phyloP scores from a whole-genome alignment of 2,329 filamentous ascomycete genomes.

The Aspergillus puulaauensis region DNA sequence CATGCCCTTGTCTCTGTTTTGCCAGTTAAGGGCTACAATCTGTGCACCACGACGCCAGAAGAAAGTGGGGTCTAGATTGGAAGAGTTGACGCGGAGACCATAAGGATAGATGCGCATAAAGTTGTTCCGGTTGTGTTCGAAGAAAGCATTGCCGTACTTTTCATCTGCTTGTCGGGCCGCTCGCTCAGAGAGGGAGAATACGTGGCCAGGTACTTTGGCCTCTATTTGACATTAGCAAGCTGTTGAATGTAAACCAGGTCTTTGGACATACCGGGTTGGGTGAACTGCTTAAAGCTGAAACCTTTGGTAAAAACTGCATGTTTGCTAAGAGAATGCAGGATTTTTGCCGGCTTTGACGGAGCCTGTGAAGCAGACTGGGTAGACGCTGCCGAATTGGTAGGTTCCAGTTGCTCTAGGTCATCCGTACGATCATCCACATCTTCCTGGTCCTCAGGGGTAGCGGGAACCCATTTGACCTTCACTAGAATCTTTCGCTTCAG shows the following conservation, averaged over 20 bases:
- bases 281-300: conserved; percentile 73
- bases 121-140: conserved; percentile 77
- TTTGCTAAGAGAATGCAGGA: conserved; percentile 69
- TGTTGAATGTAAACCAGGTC: not conserved
- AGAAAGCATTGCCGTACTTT: conserved; percentile 59
- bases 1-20: conserved; percentile 85
- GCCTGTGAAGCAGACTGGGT: conserved; percentile 24
- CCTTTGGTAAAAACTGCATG: conserved; percentile 85
- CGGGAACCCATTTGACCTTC: conserved; percentile 70
- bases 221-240: conserved; percentile 31
- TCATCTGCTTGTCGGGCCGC: conserved; percentile 65
- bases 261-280: conserved; percentile 56
- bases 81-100: conserved; percentile 76
- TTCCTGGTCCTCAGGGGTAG: conserved; percentile 37
- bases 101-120: conserved; percentile 89
- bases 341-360: conserved; percentile 56
- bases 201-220: conserved; percentile 57
- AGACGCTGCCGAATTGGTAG: not conserved
- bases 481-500: conserved; percentile 78
- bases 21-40: conserved; percentile 92
- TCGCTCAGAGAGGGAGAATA: conserved; percentile 64
- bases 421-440: conserved; percentile 15
- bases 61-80: conserved; percentile 78
- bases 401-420: conserved; percentile 10
- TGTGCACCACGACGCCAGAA: conserved; percentile 91